Conservation (phyloP, 2,329 filamentous ascomycete genomes). For the Fusarium sp. region DNA sequence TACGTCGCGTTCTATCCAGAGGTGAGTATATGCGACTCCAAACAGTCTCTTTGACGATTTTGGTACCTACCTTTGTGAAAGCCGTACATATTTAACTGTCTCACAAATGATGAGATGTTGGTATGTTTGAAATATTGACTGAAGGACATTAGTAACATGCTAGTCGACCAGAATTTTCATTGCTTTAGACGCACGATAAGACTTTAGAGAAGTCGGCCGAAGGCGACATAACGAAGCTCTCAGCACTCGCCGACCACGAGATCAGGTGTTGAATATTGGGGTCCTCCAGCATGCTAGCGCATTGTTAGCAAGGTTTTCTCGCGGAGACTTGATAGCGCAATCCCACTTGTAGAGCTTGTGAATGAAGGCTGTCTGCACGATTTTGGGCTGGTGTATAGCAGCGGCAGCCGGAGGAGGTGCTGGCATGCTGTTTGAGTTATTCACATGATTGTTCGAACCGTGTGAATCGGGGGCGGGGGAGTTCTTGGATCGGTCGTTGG, state of each 20-base stretch:
- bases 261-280: constrained; percentile 93
- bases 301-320: constrained; percentile 43
- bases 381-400: constrained; percentile 92
- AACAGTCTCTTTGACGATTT: background rate
- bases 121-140: constrained; percentile 99
- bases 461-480: constrained; percentile 57
- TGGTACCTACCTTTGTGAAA: constrained; percentile 89
- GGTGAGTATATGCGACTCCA: background rate
- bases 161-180: background rate
- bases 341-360: constrained; percentile 98
- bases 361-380: constrained; percentile 98
- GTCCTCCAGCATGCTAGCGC: constrained; percentile 92
- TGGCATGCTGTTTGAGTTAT: constrained; percentile 58
- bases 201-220: constrained; percentile 98
- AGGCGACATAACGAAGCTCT: constrained; percentile 99
- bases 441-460: constrained; percentile 45
- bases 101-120: constrained; percentile 98
- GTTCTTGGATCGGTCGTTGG: constrained; percentile 54
- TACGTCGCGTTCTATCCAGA: constrained; percentile 86
- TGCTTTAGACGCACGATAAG: constrained; percentile 80
- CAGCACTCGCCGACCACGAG: constrained; percentile 92
- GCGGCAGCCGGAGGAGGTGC: constrained; percentile 70
- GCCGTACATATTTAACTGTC: constrained; percentile 99
- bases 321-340: background rate
- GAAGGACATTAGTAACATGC: constrained; percentile 19